phyloP scores from a whole-genome alignment of 2,329 filamentous ascomycete genomes.

The Calonectria hongkongensis region DNA sequence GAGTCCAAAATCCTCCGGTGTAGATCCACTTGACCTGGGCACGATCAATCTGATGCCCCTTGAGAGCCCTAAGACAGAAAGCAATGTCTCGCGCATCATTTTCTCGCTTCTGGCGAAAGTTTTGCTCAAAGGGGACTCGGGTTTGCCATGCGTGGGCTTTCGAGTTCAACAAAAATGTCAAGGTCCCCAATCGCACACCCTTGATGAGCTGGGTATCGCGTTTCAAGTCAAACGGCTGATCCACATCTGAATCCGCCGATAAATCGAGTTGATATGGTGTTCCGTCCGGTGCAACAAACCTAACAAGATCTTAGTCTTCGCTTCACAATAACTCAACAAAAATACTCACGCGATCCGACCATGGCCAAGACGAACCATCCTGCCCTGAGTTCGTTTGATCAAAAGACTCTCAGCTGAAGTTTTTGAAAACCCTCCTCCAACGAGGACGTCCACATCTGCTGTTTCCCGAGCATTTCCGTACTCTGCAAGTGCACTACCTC shows the following conservation, averaged over 20 bases:
- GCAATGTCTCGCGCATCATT: background rate
- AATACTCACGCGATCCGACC: background rate
- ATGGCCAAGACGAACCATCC: background rate
- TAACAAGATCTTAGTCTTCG: background rate
- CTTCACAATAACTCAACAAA: background rate
- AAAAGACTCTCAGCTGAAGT: background rate
- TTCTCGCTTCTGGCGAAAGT: background rate
- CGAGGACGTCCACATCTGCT: background rate
- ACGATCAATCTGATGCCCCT: background rate
- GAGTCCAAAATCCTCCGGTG: background rate
- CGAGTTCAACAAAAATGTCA: background rate
- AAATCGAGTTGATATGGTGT: background rate
- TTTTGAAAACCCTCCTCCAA: background rate
- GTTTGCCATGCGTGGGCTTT: background rate
- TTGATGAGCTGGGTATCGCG: background rate
- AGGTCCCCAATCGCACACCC: background rate
- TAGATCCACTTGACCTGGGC: background rate
- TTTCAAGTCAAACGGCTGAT: background rate
- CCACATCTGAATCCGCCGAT: background rate
- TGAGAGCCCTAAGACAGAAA: background rate
- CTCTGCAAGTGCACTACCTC: background rate
- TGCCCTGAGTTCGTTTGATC: background rate
- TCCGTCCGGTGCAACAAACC: background rate
- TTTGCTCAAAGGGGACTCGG: background rate
- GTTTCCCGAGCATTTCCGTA: background rate